Evolutionary conservation across 345 rosid genomes (phyloP).

Genomic region (Syzygium grande): DNA sequence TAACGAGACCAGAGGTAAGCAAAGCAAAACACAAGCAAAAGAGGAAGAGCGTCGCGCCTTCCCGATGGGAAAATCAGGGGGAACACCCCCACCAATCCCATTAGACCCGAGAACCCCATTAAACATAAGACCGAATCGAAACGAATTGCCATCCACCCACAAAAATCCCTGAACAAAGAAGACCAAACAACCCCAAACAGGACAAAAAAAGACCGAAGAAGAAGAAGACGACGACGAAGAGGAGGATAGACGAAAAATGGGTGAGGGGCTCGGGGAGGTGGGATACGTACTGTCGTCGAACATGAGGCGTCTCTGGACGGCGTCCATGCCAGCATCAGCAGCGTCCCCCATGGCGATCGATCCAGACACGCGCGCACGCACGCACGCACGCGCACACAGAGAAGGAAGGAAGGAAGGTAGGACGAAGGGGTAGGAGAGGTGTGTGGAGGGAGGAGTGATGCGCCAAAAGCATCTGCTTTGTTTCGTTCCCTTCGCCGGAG

Average conservation of each 20-base stretch:
- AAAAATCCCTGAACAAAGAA: not conserved
- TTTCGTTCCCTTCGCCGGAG: too few relatives aligned
- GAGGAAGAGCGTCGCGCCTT: not conserved
- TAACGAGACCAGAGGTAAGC: not conserved
- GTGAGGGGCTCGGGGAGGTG: not conserved
- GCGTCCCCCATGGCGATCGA: not conserved
- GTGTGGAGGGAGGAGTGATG: not conserved
- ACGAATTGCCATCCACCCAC: not conserved
- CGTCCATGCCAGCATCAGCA: conserved; percentile 82
- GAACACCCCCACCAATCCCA: not conserved
- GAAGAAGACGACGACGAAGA: not conserved
- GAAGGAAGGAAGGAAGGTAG: not conserved
- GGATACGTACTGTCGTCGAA: conserved; percentile 62
- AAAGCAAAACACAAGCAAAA: not conserved
- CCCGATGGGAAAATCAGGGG: not conserved
- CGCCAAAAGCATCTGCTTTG: not conserved
- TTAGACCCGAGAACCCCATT: not conserved
- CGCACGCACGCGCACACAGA: too few relatives aligned
- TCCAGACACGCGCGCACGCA: not conserved
- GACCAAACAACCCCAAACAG: not conserved
- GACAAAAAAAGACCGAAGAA: not conserved
- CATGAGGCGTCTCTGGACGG: conserved; percentile 98
- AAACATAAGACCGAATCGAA: not conserved
- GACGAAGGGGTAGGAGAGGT: not conserved
- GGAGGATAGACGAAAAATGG: not conserved